Conservation (phyloP, 108 stramenopile genomes). For the Nitzschia inconspicua region DNA sequence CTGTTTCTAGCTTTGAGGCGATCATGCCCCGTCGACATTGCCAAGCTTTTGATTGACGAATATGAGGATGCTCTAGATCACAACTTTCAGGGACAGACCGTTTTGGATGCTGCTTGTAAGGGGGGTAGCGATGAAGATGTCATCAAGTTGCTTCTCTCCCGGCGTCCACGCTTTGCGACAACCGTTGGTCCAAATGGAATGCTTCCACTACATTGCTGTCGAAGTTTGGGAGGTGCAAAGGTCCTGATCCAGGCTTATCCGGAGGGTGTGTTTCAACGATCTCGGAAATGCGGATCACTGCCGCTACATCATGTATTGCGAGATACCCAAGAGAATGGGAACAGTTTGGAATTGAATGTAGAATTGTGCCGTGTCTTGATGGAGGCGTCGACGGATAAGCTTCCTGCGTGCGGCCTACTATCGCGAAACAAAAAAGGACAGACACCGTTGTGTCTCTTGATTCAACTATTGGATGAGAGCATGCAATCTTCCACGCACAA, state of each 20-base stretch:
- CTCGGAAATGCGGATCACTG: neutral
- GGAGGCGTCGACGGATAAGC: neutral
- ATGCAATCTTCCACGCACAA: too few relatives aligned
- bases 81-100: neutral
- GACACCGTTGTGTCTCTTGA: slow-evolving; percentile 1
- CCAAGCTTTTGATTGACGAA: neutral
- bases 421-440: slow-evolving; percentile 3
- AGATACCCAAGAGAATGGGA: too few relatives aligned
- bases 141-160: neutral
- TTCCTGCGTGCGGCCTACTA: neutral
- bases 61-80: slow-evolving; percentile 18
- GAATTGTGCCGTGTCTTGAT: neutral
- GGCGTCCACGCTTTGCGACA: neutral
- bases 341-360: too few relatives aligned
- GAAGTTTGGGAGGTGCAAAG: neutral
- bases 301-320: slow-evolving; percentile 3
- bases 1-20: slow-evolving; percentile 2
- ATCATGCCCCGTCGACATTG: neutral
- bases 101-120: slow-evolving; percentile 1
- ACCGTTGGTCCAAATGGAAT: neutral
- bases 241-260: neutral
- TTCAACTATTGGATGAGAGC: neutral
- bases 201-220: neutral
- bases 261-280: neutral
- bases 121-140: neutral